Evolutionary conservation across 1,139 yeast genomes (phyloP).

Genomic region (Yamadazyma trypodendri): DNA sequence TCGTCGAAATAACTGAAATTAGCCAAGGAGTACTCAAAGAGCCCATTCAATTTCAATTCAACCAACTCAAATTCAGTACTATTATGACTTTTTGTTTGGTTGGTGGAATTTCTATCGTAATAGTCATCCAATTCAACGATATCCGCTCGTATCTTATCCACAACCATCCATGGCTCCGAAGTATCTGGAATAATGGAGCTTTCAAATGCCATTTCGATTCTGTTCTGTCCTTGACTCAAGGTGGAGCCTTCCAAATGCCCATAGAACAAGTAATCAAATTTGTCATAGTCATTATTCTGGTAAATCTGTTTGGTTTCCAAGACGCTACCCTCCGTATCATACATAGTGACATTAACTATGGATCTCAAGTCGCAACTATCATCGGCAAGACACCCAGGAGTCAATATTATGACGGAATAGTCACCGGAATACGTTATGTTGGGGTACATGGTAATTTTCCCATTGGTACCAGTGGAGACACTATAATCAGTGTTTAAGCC

Average conservation of each 20-base stretch:
- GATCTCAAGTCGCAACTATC: conserved; percentile 71
- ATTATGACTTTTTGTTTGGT: conserved; percentile 23
- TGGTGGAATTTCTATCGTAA: conserved; percentile 29
- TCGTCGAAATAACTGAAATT: conserved; percentile 59
- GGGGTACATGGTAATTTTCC: conserved; percentile 63
- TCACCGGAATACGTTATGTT: conserved; percentile 72
- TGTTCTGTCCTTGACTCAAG: conserved; percentile 44
- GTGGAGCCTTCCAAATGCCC: conserved; percentile 62
- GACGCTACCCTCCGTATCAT: conserved; percentile 44
- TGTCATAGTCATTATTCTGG: conserved; percentile 77
- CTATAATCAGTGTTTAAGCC: conserved; percentile 25
- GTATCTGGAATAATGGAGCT: conserved; percentile 27
- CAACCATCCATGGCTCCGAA: conserved; percentile 56
- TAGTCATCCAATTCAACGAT: conserved; percentile 51
- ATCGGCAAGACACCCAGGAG: conserved; percentile 84
- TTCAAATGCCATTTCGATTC: conserved; percentile 46
- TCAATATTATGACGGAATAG: conserved; percentile 68
- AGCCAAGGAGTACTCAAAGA: conserved; percentile 76
- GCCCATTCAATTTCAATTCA: conserved; percentile 54
- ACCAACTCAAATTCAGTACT: conserved; percentile 21
- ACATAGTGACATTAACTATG: conserved; percentile 71
- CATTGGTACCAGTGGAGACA: conserved; percentile 29
- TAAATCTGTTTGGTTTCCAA: conserved; percentile 49
- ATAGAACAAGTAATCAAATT: conserved; percentile 73
- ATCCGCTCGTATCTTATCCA: conserved; percentile 64